Evolutionary conservation across 1,139 yeast genomes (phyloP).

Genomic region (Debaryomyces sp.): DNA sequence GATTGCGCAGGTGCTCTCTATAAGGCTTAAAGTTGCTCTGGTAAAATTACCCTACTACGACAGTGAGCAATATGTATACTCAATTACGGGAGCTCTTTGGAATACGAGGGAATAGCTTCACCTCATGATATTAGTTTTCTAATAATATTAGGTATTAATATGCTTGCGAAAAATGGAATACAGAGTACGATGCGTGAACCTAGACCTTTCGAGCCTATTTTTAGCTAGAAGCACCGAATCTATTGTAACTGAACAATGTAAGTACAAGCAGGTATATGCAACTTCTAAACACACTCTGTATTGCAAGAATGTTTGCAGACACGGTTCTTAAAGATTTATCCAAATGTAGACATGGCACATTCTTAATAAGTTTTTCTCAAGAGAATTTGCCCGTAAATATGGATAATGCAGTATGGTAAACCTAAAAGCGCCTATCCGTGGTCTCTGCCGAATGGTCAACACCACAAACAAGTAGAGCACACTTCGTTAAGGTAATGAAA

Average conservation of each 20-base stretch:
- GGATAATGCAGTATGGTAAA: not conserved
- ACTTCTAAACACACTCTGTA: not conserved
- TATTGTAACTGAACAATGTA: not conserved
- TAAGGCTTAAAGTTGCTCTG: not conserved
- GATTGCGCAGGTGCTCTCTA: not conserved
- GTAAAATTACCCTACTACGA: not conserved
- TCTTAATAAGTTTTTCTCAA: not conserved
- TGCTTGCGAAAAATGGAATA: no score
- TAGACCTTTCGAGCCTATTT: not conserved
- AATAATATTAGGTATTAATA: not conserved
- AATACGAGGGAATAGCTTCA: not conserved
- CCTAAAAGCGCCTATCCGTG: no score
- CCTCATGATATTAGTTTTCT: not conserved
- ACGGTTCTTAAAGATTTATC: not conserved
- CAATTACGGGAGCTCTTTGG: not conserved
- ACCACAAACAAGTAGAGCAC: no score
- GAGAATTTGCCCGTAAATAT: not conserved
- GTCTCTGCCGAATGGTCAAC: no score
- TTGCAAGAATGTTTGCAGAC: not conserved
- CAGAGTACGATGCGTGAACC: not conserved
- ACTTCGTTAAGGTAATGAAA: not conserved
- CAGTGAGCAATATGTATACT: not conserved
- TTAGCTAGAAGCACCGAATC: not conserved
- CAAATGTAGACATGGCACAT: not conserved
- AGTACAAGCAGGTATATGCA: not conserved